Evolutionary conservation across 1,139 yeast genomes (phyloP).

Genomic region (Debaryomycetaceae sp.): DNA sequence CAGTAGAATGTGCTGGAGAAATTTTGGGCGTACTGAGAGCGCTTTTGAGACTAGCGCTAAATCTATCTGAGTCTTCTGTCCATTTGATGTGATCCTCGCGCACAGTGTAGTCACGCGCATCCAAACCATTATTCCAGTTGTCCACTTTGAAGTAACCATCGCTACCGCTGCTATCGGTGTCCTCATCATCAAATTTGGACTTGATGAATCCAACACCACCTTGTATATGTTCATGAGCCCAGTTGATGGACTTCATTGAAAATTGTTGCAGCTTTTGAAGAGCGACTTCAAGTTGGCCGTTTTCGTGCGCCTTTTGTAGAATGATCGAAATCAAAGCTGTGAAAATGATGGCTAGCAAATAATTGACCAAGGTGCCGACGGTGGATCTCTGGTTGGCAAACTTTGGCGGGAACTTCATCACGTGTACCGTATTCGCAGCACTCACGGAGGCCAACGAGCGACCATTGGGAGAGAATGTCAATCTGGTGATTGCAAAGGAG

Average conservation of each 20-base stretch:
- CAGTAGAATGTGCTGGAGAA: no score
- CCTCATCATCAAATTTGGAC: constrained; percentile 37
- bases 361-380: constrained; percentile 35
- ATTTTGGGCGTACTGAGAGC: no score
- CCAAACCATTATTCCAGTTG: constrained; percentile 18
- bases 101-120: constrained; percentile 5
- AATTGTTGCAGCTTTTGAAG: constrained; percentile 16
- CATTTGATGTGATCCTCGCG: constrained; percentile 5
- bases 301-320: constrained; percentile 36
- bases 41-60: no score
- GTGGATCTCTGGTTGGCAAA: constrained; percentile 42
- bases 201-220: constrained; percentile 31
- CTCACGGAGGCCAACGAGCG: constrained; percentile 69
- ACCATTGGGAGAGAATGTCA: constrained; percentile 69
- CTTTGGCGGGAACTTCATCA: constrained; percentile 56
- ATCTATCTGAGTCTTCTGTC: no score
- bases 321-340: constrained; percentile 44
- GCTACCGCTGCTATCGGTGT: constrained; percentile 25
- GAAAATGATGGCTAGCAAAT: constrained; percentile 41
- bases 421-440: constrained; percentile 72
- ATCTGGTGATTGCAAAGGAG: constrained; percentile 73
- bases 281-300: constrained; percentile 30
- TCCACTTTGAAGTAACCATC: constrained; percentile 23
- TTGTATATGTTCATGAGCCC: constrained; percentile 25
- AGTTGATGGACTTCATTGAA: constrained; percentile 16